Evolutionary conservation across 2,329 filamentous ascomycete genomes (phyloP), one percentile per base, ranked within the genome.

Genomic region (Trichophyton benhamiae): DNA sequence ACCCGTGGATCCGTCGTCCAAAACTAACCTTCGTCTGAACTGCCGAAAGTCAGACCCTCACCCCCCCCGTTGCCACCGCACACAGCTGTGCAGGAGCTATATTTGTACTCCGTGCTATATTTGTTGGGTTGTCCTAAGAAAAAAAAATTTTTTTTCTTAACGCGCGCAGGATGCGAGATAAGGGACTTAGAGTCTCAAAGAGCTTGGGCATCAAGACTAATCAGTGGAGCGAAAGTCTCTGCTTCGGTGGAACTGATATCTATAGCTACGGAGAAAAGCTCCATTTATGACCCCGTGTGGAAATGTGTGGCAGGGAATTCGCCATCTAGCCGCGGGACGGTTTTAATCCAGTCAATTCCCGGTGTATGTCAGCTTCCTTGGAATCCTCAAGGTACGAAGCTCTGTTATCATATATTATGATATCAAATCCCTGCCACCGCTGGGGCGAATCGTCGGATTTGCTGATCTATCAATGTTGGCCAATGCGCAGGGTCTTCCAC

Each of bases 1-100:
- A 55, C 49, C 49, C 27, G 49, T 55, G 49, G 49, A 55, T 33
- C 49, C 49, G 49, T 55, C 2, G n/a, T 33, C n/a, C 25, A 27
- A 36, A 36, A 27, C 49, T 55, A 55, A 55, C 27, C 49, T 55
- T 55, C 49, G 27, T 17, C 27, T 55, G 49, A 55, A 55, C 27
- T 55, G 49, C 49, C 49, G 49, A 55, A 55, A 55, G 49, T 55
- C 49, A 55, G 49, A 55, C 27, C 49, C 49, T 55, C 49, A 38
- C 33, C 3, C 3, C 3, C n/a, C 13, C 13, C 49, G 5, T 55
- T n/a, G 49, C 49, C 49, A 55, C 49, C 49, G 30, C 49, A 55
- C 49, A 55, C 15, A 55, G 49, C 27, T 38, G 33, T 20, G 3
- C 49, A 3, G 2, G 11, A 49, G 46, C 46, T 49, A 49, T 49